Evolutionary conservation across 2,329 filamentous ascomycete species (phyloP).

Genomic region (Cucurbitaria berberidis): DNA sequence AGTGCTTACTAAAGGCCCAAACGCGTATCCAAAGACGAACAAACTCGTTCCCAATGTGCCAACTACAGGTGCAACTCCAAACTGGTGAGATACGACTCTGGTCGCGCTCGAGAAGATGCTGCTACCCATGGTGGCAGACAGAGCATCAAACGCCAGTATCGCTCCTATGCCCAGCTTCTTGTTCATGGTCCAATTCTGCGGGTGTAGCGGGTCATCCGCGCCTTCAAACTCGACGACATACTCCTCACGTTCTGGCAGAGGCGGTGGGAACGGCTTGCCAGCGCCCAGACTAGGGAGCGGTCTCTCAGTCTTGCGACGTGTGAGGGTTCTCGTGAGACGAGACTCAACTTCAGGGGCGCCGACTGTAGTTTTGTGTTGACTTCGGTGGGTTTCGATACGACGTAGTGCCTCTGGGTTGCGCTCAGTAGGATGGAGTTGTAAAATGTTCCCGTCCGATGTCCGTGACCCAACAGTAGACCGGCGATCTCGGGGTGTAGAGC

Average conservation of each 20-base stretch:
- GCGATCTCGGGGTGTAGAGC: slow-evolving; percentile 21
- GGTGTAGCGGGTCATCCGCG: slow-evolving; percentile 80
- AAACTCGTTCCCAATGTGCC: slow-evolving; percentile 43
- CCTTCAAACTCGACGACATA: slow-evolving; percentile 87
- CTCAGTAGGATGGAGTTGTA: slow-evolving; percentile 55
- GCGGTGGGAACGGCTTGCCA: slow-evolving; percentile 75
- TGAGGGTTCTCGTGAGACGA: slow-evolving; percentile 52
- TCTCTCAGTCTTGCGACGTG: slow-evolving; percentile 46
- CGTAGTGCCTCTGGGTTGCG: slow-evolving; percentile 72
- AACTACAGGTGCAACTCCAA: slow-evolving; percentile 36
- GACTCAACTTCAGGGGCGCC: slow-evolving; percentile 55
- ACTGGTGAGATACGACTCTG: slow-evolving; percentile 34
- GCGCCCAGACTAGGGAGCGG: slow-evolving; percentile 72
- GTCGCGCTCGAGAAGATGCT: slow-evolving; percentile 52
- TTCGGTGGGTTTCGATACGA: slow-evolving; percentile 73
- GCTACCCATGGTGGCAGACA: slow-evolving; percentile 70
- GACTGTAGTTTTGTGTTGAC: slow-evolving; percentile 74
- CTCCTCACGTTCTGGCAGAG: slow-evolving; percentile 72
- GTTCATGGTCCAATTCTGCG: slow-evolving; percentile 82
- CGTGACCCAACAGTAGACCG: slow-evolving; percentile 28
- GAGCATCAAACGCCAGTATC: slow-evolving; percentile 75
- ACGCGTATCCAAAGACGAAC: slow-evolving; percentile 47
- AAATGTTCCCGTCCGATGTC: slow-evolving; percentile 23
- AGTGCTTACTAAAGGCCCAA: slow-evolving; percentile 46
- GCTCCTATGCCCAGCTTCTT: slow-evolving; percentile 75